A percentile compares a stretch with the other conserved stretches of the same genome.
Conservation (phyloP, 2,329 filamentous ascomycete species). For the Grosmannia huntii region DNA sequence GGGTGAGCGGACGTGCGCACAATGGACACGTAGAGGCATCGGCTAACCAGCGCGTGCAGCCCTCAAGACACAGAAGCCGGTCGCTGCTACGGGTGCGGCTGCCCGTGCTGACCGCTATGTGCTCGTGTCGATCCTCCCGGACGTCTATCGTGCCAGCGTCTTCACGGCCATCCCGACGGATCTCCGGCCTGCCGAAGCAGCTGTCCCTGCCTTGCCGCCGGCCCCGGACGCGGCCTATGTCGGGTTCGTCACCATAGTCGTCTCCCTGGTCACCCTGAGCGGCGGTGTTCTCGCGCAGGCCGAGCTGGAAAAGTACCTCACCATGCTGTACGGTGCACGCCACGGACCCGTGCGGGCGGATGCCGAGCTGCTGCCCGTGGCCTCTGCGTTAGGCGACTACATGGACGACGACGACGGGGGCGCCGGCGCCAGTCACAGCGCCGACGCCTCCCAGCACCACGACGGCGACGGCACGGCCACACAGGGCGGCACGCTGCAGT, state of each 20-base stretch:
- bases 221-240: slow-evolving; percentile 67
- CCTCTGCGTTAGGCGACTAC: slow-evolving; percentile 11
- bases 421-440: neutral
- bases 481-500: slow-evolving; percentile 17
- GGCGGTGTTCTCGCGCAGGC: slow-evolving; percentile 63
- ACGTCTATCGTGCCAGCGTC: slow-evolving; percentile 43
- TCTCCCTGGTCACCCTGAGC: slow-evolving; percentile 63
- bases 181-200: no score
- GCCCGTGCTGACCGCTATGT: slow-evolving; percentile 56
- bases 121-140: slow-evolving; percentile 59
- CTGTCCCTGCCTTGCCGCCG: slow-evolving; percentile 45
- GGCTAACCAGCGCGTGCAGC: slow-evolving; percentile 12
- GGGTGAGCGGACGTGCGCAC: no score
- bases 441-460: neutral
- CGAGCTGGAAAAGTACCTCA: slow-evolving; percentile 58
- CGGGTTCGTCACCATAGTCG: slow-evolving; percentile 67
- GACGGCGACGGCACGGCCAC: neutral
- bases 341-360: slow-evolving; percentile 22
- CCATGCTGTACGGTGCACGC: slow-evolving; percentile 14
- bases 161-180: slow-evolving; percentile 17
- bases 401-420: slow-evolving; percentile 12
- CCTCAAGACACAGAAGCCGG: slow-evolving; percentile 36
- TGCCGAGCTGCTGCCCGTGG: slow-evolving; percentile 54
- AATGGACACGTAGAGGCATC: neutral
- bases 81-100: neutral